Evolutionary conservation across 2,329 filamentous ascomycete species (phyloP), one percentile per base, ranked within the genome.

Genomic region (Diaporthe vexans): DNA sequence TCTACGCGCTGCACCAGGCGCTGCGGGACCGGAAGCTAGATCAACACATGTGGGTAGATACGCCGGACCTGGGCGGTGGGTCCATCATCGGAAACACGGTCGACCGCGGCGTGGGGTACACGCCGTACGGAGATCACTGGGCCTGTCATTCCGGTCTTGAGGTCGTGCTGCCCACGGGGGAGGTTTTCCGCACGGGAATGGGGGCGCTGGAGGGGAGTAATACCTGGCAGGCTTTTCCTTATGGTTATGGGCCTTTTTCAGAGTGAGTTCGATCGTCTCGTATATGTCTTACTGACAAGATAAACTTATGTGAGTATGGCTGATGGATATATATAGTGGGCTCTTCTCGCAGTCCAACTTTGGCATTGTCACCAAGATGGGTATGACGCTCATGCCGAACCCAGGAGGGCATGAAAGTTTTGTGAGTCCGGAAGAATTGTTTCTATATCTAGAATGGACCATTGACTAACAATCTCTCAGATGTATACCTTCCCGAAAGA

Each of bases 321-420:
- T 73, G 26, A 58, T 13, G 21, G 11, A n/a, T n/a, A n/a, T 13
- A 10, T 40, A 26, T 43, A 82, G 81, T 76, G 85, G 85, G 2
- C 83, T 88, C 0, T 89, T 89, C 76, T 83, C 85, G 0, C 86
- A 89, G 76, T 86, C 84, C 1, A 88, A 88, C 68, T 84, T 87
- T 13, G 87, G 86, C 15, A 85, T 89, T 33, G 86, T 88, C 2
- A 87, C 86, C 4, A 88, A 89, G 79, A 87, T 89, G 82, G 88
- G 87, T 0, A 84, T 89, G 76, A 80, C 80, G 80, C 81, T 90
- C 46, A 89, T 90, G 88, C 85, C 85, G 1, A 88, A 88, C 59
- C 87, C 86, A 0, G 86, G 84, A 13, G 86, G 85, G 1, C 86
- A 86, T 74, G 85, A 88, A 67, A 80, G 80, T 65, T 83, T 81